These are phyloP conservation scores for Fusarium gaditjirri DNA, from an alignment of 2,329 filamentous ascomycete genomes.

Conservation along the genomic window DNA sequence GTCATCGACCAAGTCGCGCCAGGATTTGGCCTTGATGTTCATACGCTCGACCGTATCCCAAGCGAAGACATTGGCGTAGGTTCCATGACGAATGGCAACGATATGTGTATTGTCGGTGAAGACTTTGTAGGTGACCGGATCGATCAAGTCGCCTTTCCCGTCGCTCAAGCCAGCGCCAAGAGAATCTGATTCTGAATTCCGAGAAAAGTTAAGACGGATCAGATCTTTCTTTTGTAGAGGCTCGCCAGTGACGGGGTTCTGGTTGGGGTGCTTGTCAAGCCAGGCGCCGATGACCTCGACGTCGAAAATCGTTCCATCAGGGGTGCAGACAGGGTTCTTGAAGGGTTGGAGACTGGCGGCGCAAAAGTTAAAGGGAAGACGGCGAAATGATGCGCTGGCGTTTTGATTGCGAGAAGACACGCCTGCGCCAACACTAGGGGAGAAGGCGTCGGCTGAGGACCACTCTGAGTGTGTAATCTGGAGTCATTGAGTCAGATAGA, in stretches of 20 bases:
- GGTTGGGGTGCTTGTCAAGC: conserved; percentile 87
- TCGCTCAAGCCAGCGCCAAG: conserved; percentile 61
- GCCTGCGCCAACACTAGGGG: conserved; percentile 79
- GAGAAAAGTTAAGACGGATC: conserved; percentile 89
- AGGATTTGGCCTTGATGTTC: conserved; percentile 97
- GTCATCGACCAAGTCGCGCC: conserved; percentile 90
- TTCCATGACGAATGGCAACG: conserved; percentile 82
- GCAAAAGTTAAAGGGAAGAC: conserved; percentile 98
- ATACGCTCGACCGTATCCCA: conserved; percentile 95
- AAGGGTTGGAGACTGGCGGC: conserved; percentile 96
- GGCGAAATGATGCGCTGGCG: conserved; percentile 74
- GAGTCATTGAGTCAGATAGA: neutral
- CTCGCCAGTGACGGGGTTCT: conserved; percentile 87
- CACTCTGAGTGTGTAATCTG: conserved; percentile 97
- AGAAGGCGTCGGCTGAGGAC: conserved; percentile 90
- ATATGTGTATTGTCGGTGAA: conserved; percentile 99
- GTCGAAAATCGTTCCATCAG: conserved; percentile 90
- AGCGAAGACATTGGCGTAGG: conserved; percentile 93
- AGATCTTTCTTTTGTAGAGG: conserved; percentile 84
- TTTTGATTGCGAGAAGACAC: conserved; percentile 63
- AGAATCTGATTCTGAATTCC: conserved; percentile 78
- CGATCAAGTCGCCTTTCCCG: conserved; percentile 82
- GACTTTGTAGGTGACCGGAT: conserved; percentile 96
- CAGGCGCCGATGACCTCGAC: conserved; percentile 93
- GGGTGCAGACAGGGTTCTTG: conserved; percentile 91